Base-by-base conservation (phyloP, 2,329 filamentous ascomycete species). In the Epichloe hybrida region DNA sequence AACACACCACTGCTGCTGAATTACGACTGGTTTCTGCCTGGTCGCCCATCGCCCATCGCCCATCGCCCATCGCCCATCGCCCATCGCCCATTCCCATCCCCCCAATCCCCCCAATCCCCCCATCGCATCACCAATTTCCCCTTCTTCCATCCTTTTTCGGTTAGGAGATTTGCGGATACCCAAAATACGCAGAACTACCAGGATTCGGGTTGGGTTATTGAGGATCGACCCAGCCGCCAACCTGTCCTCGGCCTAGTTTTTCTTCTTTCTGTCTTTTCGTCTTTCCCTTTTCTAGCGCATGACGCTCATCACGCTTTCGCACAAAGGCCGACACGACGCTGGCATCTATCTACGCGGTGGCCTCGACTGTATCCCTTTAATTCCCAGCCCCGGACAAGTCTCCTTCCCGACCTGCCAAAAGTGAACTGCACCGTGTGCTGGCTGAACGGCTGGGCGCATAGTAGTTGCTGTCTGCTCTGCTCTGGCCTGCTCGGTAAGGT, bases 41-140 rank as follows among this genome's bases (percentile, higher is more conserved):
- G 36, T n/a, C 36, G 3, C 15, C 36, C 13, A n/a, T 37, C 12
- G n/a, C 2, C 5, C 5, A n/a, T n/a, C n/a, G n/a, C n/a, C n/a
- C n/a, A n/a, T n/a, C n/a, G n/a, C n/a, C n/a, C n/a, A n/a, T n/a
- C n/a, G n/a, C n/a, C n/a, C n/a, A n/a, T n/a, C n/a, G n/a, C n/a
- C n/a, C n/a, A n/a, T n/a, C 36, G 3, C 15, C 36, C 13, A n/a
- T 37, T 4, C 17, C 36, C 13, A 7, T 38, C 36, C 15, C 23
- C 36, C 23, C 36, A 0, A 37, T 38, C 36, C 15, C 23, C 36
- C 23, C 36, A 0, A 1, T 0, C 1, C 13, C 23, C 44, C 50
- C 50, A 41, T 45, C 48, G 7, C 41, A 46, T 48, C 50, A 34
- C 35, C 34, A 48, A 48, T 48, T 31, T 48, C 50, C 50, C 50